Conservation (phyloP, 2,329 filamentous ascomycete genomes). For the Fonsecaea pugnacius region DNA sequence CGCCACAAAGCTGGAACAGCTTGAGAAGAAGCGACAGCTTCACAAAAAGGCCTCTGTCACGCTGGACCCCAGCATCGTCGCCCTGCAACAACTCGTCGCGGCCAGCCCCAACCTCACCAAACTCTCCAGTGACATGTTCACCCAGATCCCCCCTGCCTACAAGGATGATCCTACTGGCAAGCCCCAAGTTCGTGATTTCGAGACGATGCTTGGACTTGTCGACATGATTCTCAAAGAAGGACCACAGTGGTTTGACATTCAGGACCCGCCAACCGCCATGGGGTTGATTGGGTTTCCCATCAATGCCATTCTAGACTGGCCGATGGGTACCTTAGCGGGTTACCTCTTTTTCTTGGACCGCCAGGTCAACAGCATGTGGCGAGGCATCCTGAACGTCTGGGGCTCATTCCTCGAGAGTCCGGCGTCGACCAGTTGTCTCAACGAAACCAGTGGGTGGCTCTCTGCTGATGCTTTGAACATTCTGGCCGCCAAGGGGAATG, state of each 20-base stretch:
- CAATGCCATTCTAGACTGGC: conserved; percentile 62
- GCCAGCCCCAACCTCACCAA: conserved; percentile 61
- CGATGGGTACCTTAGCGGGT: conserved; percentile 61
- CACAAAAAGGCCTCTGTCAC: not conserved
- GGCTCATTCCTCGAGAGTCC: conserved; percentile 51
- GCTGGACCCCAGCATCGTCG: conserved; percentile 63
- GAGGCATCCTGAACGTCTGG: conserved; percentile 58
- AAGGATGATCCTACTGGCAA: conserved; percentile 58
- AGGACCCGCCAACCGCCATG: conserved; percentile 32
- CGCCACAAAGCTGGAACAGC: not conserved
- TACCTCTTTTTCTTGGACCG: conserved; percentile 59
- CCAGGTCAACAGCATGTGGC: conserved; percentile 57
- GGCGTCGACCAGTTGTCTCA: conserved; percentile 56
- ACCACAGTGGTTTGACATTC: conserved; percentile 48
- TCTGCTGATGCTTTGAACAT: conserved; percentile 45
- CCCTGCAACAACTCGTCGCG: conserved; percentile 70
- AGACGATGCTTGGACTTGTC: conserved; percentile 68
- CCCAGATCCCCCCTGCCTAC: conserved; percentile 55
- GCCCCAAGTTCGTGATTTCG: conserved; percentile 66
- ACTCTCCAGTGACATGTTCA: conserved; percentile 12
- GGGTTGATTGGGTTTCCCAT: conserved; percentile 61
- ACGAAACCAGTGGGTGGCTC: conserved; percentile 47
- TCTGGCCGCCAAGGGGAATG: conserved; percentile 40
- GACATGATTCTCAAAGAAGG: conserved; percentile 59
- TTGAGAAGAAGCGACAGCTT: not conserved